These are phyloP conservation scores for Pyrus hybrid DNA, from an alignment of 331 rosid genomes.

Conservation along the genomic window DNA sequence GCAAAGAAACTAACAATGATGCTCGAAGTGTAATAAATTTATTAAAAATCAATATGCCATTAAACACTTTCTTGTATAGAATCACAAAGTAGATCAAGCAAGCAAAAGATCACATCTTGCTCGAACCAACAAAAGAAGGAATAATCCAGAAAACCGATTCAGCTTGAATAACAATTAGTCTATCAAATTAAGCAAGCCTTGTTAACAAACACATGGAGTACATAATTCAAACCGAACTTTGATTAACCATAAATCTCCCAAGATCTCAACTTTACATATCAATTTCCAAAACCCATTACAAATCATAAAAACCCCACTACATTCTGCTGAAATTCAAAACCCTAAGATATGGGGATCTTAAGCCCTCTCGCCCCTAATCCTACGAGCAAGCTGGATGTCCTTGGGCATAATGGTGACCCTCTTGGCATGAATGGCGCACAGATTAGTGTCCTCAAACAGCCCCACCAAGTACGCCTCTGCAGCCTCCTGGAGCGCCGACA, in stretches of 20 bases:
- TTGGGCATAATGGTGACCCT: too few relatives aligned
- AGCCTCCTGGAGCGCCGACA: conserved; percentile 50
- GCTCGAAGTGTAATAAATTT: too few relatives aligned
- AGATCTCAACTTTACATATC: not conserved
- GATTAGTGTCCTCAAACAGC: too few relatives aligned
- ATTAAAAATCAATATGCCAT: not conserved
- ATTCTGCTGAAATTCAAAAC: not conserved
- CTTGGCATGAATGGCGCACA: too few relatives aligned
- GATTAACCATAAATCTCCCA: not conserved
- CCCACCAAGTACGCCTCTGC: too few relatives aligned
- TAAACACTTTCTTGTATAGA: not conserved
- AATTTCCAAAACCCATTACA: not conserved
- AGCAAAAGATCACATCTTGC: not conserved
- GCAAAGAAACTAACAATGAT: too few relatives aligned
- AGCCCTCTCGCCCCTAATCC: conserved; percentile 67
- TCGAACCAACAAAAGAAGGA: not conserved
- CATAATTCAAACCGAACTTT: not conserved
- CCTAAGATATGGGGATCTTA: not conserved
- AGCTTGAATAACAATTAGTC: not conserved
- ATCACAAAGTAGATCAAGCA: accelerated
- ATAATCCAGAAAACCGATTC: not conserved
- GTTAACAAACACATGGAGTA: not conserved
- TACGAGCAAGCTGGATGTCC: conserved; percentile 8
- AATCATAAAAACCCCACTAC: not conserved
- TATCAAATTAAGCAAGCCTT: not conserved